Conservation (phyloP, 495 filamentous ascomycete genomes). For the Hypoxylon crocopeplum region DNA sequence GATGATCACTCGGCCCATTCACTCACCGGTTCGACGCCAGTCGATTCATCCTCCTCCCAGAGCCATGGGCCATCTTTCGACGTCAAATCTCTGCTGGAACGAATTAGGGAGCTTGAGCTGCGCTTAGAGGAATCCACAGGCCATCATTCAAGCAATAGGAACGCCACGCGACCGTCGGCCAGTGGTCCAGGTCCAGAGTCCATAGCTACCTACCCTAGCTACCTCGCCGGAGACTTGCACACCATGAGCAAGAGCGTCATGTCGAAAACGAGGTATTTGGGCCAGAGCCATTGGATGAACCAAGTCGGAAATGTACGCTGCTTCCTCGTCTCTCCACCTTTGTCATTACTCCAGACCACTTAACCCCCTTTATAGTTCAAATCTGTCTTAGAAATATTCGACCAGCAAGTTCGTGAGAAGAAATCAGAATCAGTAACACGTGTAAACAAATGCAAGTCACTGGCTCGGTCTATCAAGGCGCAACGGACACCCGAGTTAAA, state of each 20-base stretch:
- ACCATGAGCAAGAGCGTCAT: constrained; percentile 35
- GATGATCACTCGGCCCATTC: constrained; percentile 21
- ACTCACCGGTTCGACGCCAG: constrained; percentile 20
- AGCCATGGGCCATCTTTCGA: constrained; percentile 17
- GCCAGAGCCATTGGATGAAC: constrained; percentile 63
- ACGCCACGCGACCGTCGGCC: neutral
- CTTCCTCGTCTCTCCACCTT: neutral
- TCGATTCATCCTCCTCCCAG: constrained; percentile 21
- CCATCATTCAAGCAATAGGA: neutral
- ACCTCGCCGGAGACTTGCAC: constrained; percentile 23
- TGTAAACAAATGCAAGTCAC: constrained; percentile 54
- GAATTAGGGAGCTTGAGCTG: constrained; percentile 37
- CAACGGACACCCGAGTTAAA: constrained; percentile 41
- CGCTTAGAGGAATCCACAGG: constrained; percentile 32
- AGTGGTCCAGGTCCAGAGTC: constrained; percentile 3
- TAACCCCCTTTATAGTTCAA: constrained; percentile 48
- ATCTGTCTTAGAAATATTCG: constrained; percentile 45
- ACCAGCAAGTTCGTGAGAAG: constrained; percentile 41
- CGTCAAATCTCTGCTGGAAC: constrained; percentile 23
- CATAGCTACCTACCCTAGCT: constrained; percentile 28
- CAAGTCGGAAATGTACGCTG: constrained; percentile 54
- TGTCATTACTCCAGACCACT: constrained; percentile 37
- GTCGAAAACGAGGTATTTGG: constrained; percentile 58
- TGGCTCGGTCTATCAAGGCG: constrained; percentile 55
- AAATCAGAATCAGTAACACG: constrained; percentile 42